phyloP scores from a whole-genome alignment of 495 filamentous ascomycete species.

The Evernia prunastri region DNA sequence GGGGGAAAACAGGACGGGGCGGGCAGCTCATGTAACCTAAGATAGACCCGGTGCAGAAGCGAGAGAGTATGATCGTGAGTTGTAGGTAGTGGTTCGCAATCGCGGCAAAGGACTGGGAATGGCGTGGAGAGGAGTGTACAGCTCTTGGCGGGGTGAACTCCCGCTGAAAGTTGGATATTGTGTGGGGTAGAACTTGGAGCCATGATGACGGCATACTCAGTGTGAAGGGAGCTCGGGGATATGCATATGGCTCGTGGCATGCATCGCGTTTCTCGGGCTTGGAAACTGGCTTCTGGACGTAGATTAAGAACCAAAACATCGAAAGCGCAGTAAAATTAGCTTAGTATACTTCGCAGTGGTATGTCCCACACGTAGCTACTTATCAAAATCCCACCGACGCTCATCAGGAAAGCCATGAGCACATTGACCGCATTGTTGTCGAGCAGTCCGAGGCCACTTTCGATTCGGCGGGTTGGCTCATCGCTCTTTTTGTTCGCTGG shows the following conservation, averaged over 20 bases:
- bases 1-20: too few relatives aligned
- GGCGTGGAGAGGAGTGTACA: too few relatives aligned
- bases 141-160: conserved; percentile 1
- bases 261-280: background rate
- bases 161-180: background rate
- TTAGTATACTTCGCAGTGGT: conserved; percentile 23
- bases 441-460: conserved; percentile 67
- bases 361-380: conserved; percentile 40
- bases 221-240: background rate
- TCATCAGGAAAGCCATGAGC: conserved; percentile 78
- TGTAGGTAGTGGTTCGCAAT: too few relatives aligned
- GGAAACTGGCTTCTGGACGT: background rate
- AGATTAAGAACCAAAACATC: background rate
- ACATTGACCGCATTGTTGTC: conserved; percentile 95
- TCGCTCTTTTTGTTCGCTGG: conserved; percentile 33
- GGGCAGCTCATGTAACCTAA: too few relatives aligned
- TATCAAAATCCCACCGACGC: conserved; percentile 66
- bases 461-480: conserved; percentile 63
- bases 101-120: too few relatives aligned
- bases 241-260: too few relatives aligned
- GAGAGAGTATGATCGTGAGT: too few relatives aligned
- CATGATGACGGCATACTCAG: background rate
- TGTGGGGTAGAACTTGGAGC: background rate
- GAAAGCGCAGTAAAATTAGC: background rate
- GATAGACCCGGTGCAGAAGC: too few relatives aligned